Evolutionary conservation across 352 stramenopile genomes (phyloP), one percentile per base, ranked within the genome.

Genomic region (Phytophthora sp.): DNA sequence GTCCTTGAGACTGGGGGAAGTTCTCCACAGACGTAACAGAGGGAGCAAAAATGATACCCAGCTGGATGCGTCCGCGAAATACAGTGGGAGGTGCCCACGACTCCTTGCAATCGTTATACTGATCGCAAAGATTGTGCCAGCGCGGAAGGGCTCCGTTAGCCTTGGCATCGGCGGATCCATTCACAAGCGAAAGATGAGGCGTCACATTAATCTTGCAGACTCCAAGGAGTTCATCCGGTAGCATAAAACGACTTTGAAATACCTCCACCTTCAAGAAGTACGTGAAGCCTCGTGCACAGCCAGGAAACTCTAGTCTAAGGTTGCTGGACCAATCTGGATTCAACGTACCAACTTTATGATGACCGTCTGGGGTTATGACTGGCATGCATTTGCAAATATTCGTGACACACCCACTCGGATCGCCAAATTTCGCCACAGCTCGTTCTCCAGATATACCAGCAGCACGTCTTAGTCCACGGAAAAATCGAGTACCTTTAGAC

Each of bases 131-230:
- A 54, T 95, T 95, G 43, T 94, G 83, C 86, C 86, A 95, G 18
- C 86, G 76, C 46, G 82, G 79, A 15, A 95, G 63, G 18, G 86
- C 86, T 5, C 86, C 86, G 26, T 92, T 95, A 2, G 86, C 86
- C 32, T 92, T 92, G 5, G 86, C 86, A 28, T 95, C 86, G 4
- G 86, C 86, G 28, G 86, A 95, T 13, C 77, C 86, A 46, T 87
- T 87, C 37, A 89, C 81, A 30, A 94, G 66, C 30, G 83, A 89
- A 12, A 94, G 46, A 53, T 94, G 83, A n/a, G 86, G 84, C n/a
- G 79, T 92, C 18, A 95, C 66, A 46, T 95, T 95, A 66, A 95
- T 90, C 55, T 90, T 92, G 49, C 84, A 95, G 0, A 95, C 86
- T 17, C 86, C 86, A 43, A 95, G 60, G 11, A 95, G 53, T 44